Evolutionary conservation across 768 basidiomycete genomes (phyloP).

Genomic region (Lactarius pseudohatsudake): DNA sequence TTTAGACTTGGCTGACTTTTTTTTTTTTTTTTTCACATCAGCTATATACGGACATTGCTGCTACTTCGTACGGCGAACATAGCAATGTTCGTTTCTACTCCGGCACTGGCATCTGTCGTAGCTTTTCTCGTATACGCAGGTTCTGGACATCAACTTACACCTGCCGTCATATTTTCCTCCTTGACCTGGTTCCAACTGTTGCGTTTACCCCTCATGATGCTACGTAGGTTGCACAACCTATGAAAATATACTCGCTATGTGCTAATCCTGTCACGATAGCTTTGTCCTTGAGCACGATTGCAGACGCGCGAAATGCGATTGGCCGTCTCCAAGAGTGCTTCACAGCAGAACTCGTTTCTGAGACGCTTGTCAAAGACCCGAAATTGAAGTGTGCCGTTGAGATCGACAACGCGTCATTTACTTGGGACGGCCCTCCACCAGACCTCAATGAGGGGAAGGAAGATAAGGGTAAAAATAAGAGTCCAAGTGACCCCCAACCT

Average conservation of each 20-base stretch:
- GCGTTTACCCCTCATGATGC: constrained; percentile 77
- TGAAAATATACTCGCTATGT: background rate
- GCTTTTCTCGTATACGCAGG: constrained; percentile 76
- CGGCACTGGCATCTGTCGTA: constrained; percentile 77
- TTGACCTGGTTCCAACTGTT: constrained; percentile 84
- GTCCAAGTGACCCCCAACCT: constrained; percentile 3
- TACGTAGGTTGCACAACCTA: constrained; percentile 38
- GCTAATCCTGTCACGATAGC: constrained; percentile 40
- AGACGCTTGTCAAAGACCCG: constrained; percentile 54
- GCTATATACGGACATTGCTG: constrained; percentile 65
- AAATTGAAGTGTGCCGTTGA: constrained; percentile 60
- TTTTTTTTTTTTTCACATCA: constrained; percentile 28
- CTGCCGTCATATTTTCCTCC: constrained; percentile 80
- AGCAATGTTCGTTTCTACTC: constrained; percentile 69
- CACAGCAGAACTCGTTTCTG: constrained; percentile 73
- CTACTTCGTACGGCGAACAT: constrained; percentile 65
- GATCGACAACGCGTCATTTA: constrained; percentile 70
- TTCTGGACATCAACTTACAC: constrained; percentile 63
- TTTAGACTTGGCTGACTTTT: constrained; percentile 14
- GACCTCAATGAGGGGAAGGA: constrained; percentile 40
- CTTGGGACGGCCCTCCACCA: constrained; percentile 80
- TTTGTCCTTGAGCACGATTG: constrained; percentile 69
- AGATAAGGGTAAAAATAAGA: constrained; percentile 27
- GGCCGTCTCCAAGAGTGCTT: constrained; percentile 77
- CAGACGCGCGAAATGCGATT: constrained; percentile 83